Evolutionary conservation across 1,139 yeast species (phyloP), one percentile per base, ranked within the genome.

Genomic region (Pichia sp.): DNA sequence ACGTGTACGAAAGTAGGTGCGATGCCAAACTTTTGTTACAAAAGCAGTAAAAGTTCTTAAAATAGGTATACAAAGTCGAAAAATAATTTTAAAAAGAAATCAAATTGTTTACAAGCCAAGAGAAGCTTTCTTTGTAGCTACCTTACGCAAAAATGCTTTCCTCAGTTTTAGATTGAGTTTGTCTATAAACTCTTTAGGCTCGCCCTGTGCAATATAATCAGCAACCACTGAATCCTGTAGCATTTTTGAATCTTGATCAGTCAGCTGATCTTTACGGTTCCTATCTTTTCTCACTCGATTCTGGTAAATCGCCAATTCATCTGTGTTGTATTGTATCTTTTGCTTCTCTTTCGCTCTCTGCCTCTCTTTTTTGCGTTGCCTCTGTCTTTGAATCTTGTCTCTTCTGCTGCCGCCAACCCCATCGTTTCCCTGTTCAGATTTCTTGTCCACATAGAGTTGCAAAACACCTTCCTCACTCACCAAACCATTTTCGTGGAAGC

Each of bases 401-500:
- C 18, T 26, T 25, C 3, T 5, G 12, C 18, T 25, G 28, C 7
- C n/a, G 26, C 26, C 26, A 23, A 23, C 15, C 19, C 12, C 21
- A 10, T 18, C 32, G 11, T 30, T 15, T 6, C 5, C 10, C 10
- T 30, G 8, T 14, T 18, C 4, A 10, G 8, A 9, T 31, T 20
- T 7, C 15, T 18, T 31, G 14, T 41, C 18, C 6, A 23, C 15
- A 24, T 36, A 31, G 3, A 35, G 25, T 26, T 41, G 40, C 3
- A 44, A 24, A 12, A 32, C 30, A 9, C 47, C 47, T 12, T 44
- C 43, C 20, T 44, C 47, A 4, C 41, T 31, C 2, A 44, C 47
- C 5, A 44, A 10, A 4, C 30, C 30, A 26, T 26, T 26, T 4
- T 17, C 30, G 15, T 26, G 15, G 8, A 26, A 26, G 10, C 18